Conservation (phyloP, 2,329 filamentous ascomycete species). For the Alternaria gansuensis region DNA sequence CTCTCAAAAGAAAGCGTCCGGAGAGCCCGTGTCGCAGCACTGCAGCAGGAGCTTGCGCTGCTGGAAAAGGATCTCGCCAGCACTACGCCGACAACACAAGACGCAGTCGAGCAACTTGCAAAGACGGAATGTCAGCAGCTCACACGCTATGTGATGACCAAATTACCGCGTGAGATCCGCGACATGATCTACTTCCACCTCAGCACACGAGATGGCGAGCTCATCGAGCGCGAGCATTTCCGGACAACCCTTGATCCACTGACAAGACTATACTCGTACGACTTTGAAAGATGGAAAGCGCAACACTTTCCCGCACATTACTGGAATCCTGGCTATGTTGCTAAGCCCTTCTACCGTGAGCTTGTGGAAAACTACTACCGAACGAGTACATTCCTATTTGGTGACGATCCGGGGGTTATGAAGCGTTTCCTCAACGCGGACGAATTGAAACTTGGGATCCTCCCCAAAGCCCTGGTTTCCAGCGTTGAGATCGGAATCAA, state of each 20-base stretch:
- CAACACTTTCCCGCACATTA: conserved; percentile 31
- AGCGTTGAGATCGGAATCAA: conserved; percentile 29
- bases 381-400: conserved; percentile 33
- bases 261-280: conserved; percentile 28
- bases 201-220: conserved; percentile 18
- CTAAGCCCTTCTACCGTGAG: conserved; percentile 19
- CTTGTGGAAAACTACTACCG: conserved; percentile 31
- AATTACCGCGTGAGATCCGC: conserved; percentile 29
- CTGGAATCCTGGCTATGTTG: conserved; percentile 24
- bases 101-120: conserved; percentile 21
- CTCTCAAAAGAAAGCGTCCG: conserved; percentile 11
- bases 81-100: conserved; percentile 15
- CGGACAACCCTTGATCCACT: conserved; percentile 30
- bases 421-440: conserved; percentile 29
- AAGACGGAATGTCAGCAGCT: conserved; percentile 28
- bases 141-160: conserved; percentile 15
- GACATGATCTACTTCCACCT: conserved; percentile 35
- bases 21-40: conserved; percentile 13
- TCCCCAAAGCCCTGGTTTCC: conserved; percentile 23
- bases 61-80: conserved; percentile 18
- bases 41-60: conserved; percentile 17
- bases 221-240: conserved; percentile 34
- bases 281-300: conserved; percentile 30
- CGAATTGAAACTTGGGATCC: conserved; percentile 21
- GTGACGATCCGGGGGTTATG: conserved; percentile 28